Base-by-base conservation (phyloP, 441 rosid species). In the Mallotus japonicus region DNA sequence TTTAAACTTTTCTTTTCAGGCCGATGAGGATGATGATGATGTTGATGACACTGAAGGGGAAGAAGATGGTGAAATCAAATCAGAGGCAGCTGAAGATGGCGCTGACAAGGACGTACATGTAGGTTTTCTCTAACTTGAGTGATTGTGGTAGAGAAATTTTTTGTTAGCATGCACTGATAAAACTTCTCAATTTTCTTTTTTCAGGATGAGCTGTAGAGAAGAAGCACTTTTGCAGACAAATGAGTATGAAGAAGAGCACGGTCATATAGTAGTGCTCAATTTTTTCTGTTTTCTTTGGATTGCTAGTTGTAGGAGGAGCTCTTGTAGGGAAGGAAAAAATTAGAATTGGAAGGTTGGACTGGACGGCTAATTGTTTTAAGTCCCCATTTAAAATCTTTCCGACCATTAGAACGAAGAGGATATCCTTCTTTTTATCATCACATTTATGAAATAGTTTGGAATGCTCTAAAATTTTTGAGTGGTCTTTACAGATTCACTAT, bases 171-270 rank as follows among this genome's bases (percentile, higher is more conserved):
- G 1, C 3, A 44, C 6, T 17, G 34, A 58, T 62, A 11, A 11
- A 28, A 56, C n/a, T 3, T 17, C 2, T 42, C n/a, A 3, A 20
- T 50, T 1, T 64, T n/a, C 14, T n/a, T 6, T 64, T 72, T 42
- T 65, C 87, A 92, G 96, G 97, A 92, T 74, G 97, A 92, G 86
- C 92, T 92, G 58, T 92, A 70, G 73, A 32, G 46, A 44, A 40
- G 28, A 24, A 24, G 28, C 28, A 24, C 28, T 24, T 24, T 24
- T 24, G 28, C 28, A 24, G 55, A 56, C 69, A 14, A 17, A 56
- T 46, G 17, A 10, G 32, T 28, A 28, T 37, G 76, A 73, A 59
- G 76, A 71, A 15, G 16, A 47, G 72, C 53, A 11, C 5, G 24
- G 54, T 62, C 56, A 42, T 63, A 20, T 13, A 55, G 70, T 50